phyloP scores from a whole-genome alignment of 495 filamentous ascomycete species.

The Lepraria neglecta region DNA sequence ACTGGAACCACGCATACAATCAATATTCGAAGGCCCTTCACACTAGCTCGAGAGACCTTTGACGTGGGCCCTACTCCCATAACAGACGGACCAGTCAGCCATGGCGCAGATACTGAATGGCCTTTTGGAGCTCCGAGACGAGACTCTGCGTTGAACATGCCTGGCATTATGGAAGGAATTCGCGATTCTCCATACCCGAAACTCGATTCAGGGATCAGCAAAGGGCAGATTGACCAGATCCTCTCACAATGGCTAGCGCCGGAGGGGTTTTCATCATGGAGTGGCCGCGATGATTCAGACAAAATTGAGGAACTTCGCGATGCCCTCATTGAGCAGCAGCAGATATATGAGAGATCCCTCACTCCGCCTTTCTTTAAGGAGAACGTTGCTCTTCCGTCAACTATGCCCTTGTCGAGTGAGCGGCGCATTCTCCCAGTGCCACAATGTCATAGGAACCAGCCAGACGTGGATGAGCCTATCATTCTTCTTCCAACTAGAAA shows the following conservation, averaged over 20 bases:
- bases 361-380: too few relatives aligned
- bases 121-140: constrained; percentile 1
- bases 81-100: neutral
- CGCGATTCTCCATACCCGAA: too few relatives aligned
- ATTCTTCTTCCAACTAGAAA: too few relatives aligned
- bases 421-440: too few relatives aligned
- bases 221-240: neutral
- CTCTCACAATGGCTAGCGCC: constrained; percentile 2
- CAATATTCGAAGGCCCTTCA: too few relatives aligned
- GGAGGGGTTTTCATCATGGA: neutral
- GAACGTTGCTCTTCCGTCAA: too few relatives aligned
- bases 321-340: neutral
- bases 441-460: too few relatives aligned
- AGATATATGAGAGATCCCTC: neutral
- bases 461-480: too few relatives aligned
- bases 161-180: neutral
- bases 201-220: neutral
- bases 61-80: neutral
- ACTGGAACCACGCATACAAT: too few relatives aligned
- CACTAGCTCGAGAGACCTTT: neutral
- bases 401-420: too few relatives aligned
- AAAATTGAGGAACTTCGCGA: neutral
- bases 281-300: too few relatives aligned
- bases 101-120: neutral
- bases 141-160: neutral